Conservation (phyloP, 2,329 filamentous ascomycete genomes). For the Cercospora zeina region DNA sequence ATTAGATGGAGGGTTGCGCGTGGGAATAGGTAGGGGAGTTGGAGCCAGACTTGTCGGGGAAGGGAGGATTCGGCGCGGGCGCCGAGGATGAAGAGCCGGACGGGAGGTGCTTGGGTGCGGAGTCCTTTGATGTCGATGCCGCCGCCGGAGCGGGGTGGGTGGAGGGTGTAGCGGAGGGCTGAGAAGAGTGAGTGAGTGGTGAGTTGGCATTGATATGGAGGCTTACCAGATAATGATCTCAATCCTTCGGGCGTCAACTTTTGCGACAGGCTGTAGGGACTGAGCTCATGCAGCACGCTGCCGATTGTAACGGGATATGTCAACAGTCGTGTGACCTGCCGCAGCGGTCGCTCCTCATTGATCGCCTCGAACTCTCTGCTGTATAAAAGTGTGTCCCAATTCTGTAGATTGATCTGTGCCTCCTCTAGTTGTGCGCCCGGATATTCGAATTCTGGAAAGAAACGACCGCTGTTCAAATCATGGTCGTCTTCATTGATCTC, state of each 20-base stretch:
- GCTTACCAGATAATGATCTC: constrained; percentile 87
- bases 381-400: constrained; percentile 97
- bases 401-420: constrained; percentile 92
- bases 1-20: constrained; percentile 84
- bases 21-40: constrained; percentile 94
- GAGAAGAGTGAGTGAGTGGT: neutral
- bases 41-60: constrained; percentile 89
- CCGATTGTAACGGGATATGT: constrained; percentile 93
- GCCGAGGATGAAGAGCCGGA: constrained; percentile 89
- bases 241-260: constrained; percentile 83
- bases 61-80: constrained; percentile 97
- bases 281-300: constrained; percentile 89
- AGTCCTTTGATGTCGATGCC: constrained; percentile 74
- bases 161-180: constrained; percentile 91
- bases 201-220: neutral
- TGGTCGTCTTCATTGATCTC: constrained; percentile 99
- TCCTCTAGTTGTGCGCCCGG: constrained; percentile 88
- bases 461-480: constrained; percentile 82
- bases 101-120: constrained; percentile 78
- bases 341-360: constrained; percentile 84
- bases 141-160: constrained; percentile 78
- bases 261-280: constrained; percentile 81
- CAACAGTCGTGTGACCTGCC: constrained; percentile 87
- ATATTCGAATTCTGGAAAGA: constrained; percentile 92
- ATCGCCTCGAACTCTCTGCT: constrained; percentile 88